These are phyloP conservation scores for Mycena citricolor DNA, from an alignment of 1,284 basidiomycete genomes.

Conservation along the genomic window DNA sequence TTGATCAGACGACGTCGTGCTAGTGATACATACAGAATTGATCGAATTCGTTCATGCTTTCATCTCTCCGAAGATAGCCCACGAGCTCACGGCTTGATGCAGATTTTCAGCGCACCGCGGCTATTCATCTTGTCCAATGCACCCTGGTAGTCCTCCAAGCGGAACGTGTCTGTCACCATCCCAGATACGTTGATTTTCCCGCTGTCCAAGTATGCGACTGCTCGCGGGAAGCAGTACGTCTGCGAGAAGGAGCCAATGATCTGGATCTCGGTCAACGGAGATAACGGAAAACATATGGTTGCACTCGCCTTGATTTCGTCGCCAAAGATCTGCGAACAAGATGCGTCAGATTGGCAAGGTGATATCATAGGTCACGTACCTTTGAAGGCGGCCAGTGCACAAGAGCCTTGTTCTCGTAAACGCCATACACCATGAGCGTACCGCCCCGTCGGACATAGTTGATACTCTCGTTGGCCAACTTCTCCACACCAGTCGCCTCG, in stretches of 20 bases:
- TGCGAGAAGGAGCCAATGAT: slow-evolving; percentile 88
- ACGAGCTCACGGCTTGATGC: slow-evolving; percentile 43
- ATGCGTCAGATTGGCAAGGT: not conserved
- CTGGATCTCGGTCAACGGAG: slow-evolving; percentile 34
- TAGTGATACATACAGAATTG: too few species aligned
- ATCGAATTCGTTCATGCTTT: too few species aligned
- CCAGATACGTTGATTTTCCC: slow-evolving; percentile 82
- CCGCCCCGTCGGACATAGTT: slow-evolving; percentile 83
- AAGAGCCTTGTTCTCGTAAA: slow-evolving; percentile 69
- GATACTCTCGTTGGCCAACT: slow-evolving; percentile 77
- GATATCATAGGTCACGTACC: slow-evolving; percentile 2
- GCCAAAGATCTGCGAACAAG: slow-evolving; percentile 14
- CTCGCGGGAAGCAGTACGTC: slow-evolving; percentile 84
- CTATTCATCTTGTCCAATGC: slow-evolving; percentile 85
- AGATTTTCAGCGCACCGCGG: slow-evolving; percentile 67
- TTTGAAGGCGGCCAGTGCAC: slow-evolving; percentile 82
- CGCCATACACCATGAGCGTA: slow-evolving; percentile 74
- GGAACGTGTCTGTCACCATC: slow-evolving; percentile 80
- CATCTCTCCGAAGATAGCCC: too few species aligned
- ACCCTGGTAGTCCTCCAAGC: slow-evolving; percentile 75
- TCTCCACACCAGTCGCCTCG: slow-evolving; percentile 84
- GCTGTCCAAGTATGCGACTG: slow-evolving; percentile 83
- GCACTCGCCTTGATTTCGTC: slow-evolving; percentile 74
- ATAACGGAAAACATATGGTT: not conserved
- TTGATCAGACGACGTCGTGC: too few species aligned